phyloP scores from a whole-genome alignment of 1,139 yeast genomes.

The Yamadazyma jaroonii region DNA sequence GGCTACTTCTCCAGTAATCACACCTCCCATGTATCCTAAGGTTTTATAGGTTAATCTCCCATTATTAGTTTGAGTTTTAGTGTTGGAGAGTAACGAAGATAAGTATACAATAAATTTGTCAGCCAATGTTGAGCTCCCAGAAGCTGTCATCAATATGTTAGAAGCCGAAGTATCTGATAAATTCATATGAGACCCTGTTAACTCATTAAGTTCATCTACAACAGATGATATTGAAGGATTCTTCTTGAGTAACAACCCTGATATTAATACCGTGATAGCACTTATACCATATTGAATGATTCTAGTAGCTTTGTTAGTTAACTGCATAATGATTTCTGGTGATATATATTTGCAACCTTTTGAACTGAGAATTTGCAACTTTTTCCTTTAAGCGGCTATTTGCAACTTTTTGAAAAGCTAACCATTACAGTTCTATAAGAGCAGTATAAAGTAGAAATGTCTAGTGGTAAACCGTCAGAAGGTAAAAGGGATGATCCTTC shows the following conservation, averaged over 20 bases:
- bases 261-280: conserved; percentile 3
- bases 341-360: conserved; percentile 1
- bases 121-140: conserved; percentile 6
- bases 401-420: no score
- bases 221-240: conserved; percentile 1
- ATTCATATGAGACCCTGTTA: conserved; percentile 4
- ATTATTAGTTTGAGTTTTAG: background rate
- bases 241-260: conserved; percentile 6
- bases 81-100: background rate
- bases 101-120: conserved; percentile 5
- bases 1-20: conserved; percentile 7
- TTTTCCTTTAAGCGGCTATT: no score
- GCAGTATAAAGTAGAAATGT: background rate
- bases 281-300: conserved; percentile 6
- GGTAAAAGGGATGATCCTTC: background rate
- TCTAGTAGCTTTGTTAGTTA: conserved; percentile 6
- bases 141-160: conserved; percentile 4
- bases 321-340: background rate
- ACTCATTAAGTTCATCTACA: conserved; percentile 5
- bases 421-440: no score
- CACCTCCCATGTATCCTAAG: conserved; percentile 5
- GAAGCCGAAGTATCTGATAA: conserved; percentile 5
- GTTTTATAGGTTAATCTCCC: background rate
- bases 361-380: no score
- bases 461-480: no score